phyloP scores from a whole-genome alignment of 495 filamentous ascomycete species.

The Glutinoglossum americanum region DNA sequence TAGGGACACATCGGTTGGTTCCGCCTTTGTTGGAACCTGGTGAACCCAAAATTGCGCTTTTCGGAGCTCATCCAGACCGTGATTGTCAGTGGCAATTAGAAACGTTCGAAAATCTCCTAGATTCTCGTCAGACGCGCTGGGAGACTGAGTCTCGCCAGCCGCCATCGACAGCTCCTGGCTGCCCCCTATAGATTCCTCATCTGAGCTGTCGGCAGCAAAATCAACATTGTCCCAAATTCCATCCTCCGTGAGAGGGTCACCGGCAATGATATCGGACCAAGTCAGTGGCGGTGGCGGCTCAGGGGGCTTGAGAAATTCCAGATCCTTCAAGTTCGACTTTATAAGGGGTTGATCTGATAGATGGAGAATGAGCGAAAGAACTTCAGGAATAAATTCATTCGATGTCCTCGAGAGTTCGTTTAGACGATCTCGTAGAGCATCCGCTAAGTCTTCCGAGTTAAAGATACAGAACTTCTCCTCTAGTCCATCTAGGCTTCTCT shows the following conservation, averaged over 20 bases:
- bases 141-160: constrained; percentile 6
- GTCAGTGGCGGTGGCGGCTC: constrained; percentile 27
- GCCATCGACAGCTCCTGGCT: constrained; percentile 11
- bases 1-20: not conserved
- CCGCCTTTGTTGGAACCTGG: not conserved
- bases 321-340: constrained; percentile 37
- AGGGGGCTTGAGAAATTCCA: constrained; percentile 29
- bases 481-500: constrained; percentile 49
- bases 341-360: constrained; percentile 64
- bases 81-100: constrained; percentile 18
- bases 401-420: constrained; percentile 29
- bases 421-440: constrained; percentile 44
- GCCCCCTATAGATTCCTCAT: constrained; percentile 15
- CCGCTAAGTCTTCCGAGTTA: constrained; percentile 58
- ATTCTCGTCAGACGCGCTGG: constrained; percentile 10
- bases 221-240: constrained; percentile 63
- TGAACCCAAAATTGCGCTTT: constrained; percentile 45
- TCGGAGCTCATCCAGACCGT: constrained; percentile 26
- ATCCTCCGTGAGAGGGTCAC: constrained; percentile 50
- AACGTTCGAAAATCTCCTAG: constrained; percentile 7
- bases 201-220: constrained; percentile 42
- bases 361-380: constrained; percentile 55
- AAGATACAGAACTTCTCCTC: constrained; percentile 74
- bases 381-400: constrained; percentile 49
- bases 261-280: constrained; percentile 54